Conservation (phyloP, 176 grass and related monocot genomes). For the Cocos nucifera region DNA sequence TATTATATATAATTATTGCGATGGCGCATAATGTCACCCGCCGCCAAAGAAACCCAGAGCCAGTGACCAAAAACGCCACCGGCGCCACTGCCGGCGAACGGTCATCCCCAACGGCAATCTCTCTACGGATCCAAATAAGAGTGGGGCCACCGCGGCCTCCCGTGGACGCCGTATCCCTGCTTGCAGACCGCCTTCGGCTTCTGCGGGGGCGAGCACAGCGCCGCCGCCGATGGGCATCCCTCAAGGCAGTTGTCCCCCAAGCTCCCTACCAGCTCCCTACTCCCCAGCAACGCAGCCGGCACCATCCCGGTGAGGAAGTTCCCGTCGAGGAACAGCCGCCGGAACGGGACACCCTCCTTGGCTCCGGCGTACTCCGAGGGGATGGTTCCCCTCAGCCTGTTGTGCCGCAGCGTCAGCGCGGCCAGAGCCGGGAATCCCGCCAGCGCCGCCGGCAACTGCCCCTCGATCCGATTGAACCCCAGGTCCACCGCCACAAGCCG, state of each 20-base stretch:
- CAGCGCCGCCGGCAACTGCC: not conserved
- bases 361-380: not conserved
- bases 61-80: too few relatives aligned
- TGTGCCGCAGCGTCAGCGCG: not conserved
- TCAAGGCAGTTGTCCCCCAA: not conserved
- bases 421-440: not conserved
- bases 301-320: not conserved
- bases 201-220: not conserved
- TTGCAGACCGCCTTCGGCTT: not conserved
- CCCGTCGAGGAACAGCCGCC: slow-evolving; percentile 2
- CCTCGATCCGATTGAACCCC: not conserved
- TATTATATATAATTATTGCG: too few relatives aligned
- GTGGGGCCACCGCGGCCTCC: not conserved
- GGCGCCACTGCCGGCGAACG: too few relatives aligned
- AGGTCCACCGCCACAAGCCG: not conserved
- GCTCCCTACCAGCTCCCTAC: not conserved
- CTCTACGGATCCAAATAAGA: not conserved
- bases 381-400: not conserved
- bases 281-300: not conserved
- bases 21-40: too few relatives aligned
- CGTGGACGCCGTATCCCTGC: not conserved
- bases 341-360: not conserved
- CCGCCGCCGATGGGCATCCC: not conserved
- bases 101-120: too few relatives aligned
- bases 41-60: too few relatives aligned